These are phyloP conservation scores for Solioccasus polychromus DNA, from an alignment of 768 basidiomycete genomes.

Conservation along the genomic window DNA sequence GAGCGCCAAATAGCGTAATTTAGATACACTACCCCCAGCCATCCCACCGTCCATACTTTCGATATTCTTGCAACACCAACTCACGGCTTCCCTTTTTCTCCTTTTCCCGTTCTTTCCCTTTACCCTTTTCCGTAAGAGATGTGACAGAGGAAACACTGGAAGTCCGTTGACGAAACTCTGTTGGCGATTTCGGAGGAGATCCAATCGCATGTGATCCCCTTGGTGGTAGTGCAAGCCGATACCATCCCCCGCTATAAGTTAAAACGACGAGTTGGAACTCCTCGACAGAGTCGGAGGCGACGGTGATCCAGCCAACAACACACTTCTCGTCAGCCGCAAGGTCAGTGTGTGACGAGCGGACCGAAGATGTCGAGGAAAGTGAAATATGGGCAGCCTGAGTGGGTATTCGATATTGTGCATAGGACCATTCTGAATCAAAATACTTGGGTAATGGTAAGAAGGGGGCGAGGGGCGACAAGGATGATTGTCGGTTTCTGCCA, in stretches of 20 bases:
- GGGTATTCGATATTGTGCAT: slow-evolving; percentile 89
- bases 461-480: slow-evolving; percentile 74
- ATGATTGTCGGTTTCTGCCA: slow-evolving; percentile 79
- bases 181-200: slow-evolving; percentile 45
- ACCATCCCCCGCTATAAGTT: slow-evolving; percentile 92
- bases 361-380: slow-evolving; percentile 60
- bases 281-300: slow-evolving; percentile 35
- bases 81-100: slow-evolving; percentile 57
- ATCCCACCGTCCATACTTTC: slow-evolving; percentile 86
- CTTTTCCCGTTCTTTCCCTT: slow-evolving; percentile 55
- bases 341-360: slow-evolving; percentile 54
- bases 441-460: slow-evolving; percentile 86
- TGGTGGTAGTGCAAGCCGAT: slow-evolving; percentile 66
- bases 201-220: slow-evolving; percentile 26
- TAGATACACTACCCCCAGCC: slow-evolving; percentile 61
- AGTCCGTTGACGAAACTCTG: slow-evolving; percentile 44
- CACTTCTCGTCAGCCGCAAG: slow-evolving; percentile 81
- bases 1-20: neutral
- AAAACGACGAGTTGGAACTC: slow-evolving; percentile 79
- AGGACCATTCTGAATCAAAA: slow-evolving; percentile 96
- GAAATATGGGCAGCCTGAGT: slow-evolving; percentile 81
- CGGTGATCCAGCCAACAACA: slow-evolving; percentile 81
- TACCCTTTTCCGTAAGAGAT: slow-evolving; percentile 49
- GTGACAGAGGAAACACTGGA: slow-evolving; percentile 53
- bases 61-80: slow-evolving; percentile 71